Evolutionary conservation across 345 rosid species (phyloP), one percentile per base, ranked within the genome.

Genomic region (Aquilaria sinensis): DNA sequence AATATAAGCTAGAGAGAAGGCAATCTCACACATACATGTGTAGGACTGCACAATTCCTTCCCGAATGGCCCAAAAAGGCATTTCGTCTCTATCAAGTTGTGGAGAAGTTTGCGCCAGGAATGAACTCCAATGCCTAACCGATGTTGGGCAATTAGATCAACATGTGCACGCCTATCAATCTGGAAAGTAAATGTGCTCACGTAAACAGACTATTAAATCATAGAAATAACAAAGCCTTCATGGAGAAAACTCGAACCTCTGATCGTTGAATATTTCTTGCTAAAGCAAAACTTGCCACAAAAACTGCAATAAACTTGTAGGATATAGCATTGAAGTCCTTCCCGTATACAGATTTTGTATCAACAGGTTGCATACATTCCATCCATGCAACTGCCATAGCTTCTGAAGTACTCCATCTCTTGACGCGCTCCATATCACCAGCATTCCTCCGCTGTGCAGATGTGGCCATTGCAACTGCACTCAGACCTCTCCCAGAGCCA

Each of bases 391-490:
- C 83, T 31, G 85, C 86, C 99, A 95, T 95, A 69, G 99, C 96
- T 83, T 95, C 99, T 65, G 96, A 79, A 66, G 61, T 74, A 76
- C 74, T 95, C 99, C 99, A 95, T 81, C 96, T 84, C 66, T 67
- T 79, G 68, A 91, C 93, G 67, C 99, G 97, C 77, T 85, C 99
- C 81, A 81, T 72, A 79, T 95, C 99, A 78, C 93, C 67, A 51
- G 78, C 78, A 82, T 80, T 85, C 71, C 99, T 83, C 69, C 97
- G 82, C 71, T 95, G 97, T 0, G 90, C 93, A 80, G 99, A 95
- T 58, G 99, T 95, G 68, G 99, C 99, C 99, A 91, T 91, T 47
- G 99, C 99, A 77, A 91, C 89, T 41, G 99, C 97, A 79, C 96
- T 89, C 63, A 95, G 96, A 63, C 99, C 99, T 80, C 99, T 89